Conservation (phyloP, 108 stramenopile species). For the Bacterosira constricta region DNA sequence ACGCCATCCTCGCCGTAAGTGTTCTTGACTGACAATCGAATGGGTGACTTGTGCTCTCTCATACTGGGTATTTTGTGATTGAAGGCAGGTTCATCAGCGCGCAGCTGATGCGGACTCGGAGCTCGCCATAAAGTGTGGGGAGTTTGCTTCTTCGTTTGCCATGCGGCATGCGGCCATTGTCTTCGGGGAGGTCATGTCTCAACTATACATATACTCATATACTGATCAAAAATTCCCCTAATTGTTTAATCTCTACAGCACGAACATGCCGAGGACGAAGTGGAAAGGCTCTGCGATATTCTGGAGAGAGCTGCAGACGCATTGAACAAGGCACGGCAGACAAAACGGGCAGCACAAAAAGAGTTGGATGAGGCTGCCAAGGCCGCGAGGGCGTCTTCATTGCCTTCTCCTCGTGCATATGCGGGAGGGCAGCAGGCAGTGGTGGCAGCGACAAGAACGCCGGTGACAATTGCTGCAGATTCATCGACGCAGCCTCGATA, state of each 20-base stretch:
- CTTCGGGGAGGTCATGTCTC: too few relatives aligned
- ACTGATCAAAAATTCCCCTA: background rate
- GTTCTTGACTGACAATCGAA: too few relatives aligned
- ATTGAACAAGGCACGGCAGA: slow-evolving; percentile 15
- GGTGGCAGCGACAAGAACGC: background rate
- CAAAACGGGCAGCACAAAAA: slow-evolving; percentile 16
- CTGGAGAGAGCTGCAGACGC: slow-evolving; percentile 31
- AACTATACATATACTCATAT: too few relatives aligned
- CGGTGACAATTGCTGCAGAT: too few relatives aligned
- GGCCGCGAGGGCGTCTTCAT: background rate
- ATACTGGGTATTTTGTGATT: too few relatives aligned
- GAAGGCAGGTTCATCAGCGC: too few relatives aligned
- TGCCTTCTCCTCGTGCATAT: background rate
- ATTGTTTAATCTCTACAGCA: background rate
- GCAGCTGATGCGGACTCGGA: too few relatives aligned
- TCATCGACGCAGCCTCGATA: background rate
- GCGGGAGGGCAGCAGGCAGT: too few relatives aligned
- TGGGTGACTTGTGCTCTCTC: too few relatives aligned
- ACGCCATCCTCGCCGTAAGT: slow-evolving; percentile 1
- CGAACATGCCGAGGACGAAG: slow-evolving; percentile 32
- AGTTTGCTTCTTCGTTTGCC: too few relatives aligned
- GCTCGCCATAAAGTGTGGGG: too few relatives aligned
- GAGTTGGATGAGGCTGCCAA: slow-evolving; percentile 34
- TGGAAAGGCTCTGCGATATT: slow-evolving; percentile 34
- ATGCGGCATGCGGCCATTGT: too few relatives aligned